Percentiles rank a stretch among this genome's conserved stretches.
Conservation (phyloP, 805 yeast species). For the Torulaspora franciscae region DNA sequence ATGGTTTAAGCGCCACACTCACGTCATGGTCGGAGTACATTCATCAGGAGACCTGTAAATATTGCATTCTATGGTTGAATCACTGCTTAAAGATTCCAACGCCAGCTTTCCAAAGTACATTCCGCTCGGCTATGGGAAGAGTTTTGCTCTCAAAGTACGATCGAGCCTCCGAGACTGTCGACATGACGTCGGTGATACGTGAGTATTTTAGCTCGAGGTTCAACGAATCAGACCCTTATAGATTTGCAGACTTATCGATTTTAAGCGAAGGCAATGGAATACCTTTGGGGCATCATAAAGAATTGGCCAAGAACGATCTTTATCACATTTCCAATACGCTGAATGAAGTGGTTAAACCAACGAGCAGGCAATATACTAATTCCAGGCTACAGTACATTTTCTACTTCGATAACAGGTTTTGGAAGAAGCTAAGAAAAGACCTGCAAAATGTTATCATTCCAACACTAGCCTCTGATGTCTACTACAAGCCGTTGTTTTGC, state of each 20-base stretch:
- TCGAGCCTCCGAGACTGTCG: slow-evolving; percentile 17
- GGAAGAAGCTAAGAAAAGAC: slow-evolving; percentile 47
- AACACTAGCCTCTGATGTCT: slow-evolving; percentile 47
- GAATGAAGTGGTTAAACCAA: slow-evolving; percentile 16
- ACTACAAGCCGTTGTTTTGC: slow-evolving; percentile 46
- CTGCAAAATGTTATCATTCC: slow-evolving; percentile 51
- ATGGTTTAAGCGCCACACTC: slow-evolving; percentile 55
- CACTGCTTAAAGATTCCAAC: slow-evolving; percentile 40
- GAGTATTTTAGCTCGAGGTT: slow-evolving; percentile 22
- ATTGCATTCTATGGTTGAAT: slow-evolving; percentile 49
- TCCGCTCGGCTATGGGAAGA: slow-evolving; percentile 43
- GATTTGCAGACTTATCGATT: slow-evolving; percentile 29
- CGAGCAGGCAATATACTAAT: slow-evolving; percentile 21
- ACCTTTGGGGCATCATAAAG: slow-evolving; percentile 35
- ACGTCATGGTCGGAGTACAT: slow-evolving; percentile 46
- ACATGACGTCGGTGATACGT: slow-evolving; percentile 26
- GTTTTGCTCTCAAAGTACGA: slow-evolving; percentile 36
- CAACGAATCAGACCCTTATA: slow-evolving; percentile 19
- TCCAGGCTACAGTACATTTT: slow-evolving; percentile 57
- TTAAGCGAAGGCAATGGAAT: slow-evolving; percentile 36
- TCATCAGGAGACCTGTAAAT: slow-evolving; percentile 44
- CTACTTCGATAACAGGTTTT: slow-evolving; percentile 54
- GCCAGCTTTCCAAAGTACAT: slow-evolving; percentile 36
- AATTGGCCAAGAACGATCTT: slow-evolving; percentile 17
- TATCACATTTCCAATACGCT: slow-evolving; percentile 32